Evolutionary conservation across 345 rosid genomes (phyloP).

Genomic region (Eucalyptus erythrocorys): DNA sequence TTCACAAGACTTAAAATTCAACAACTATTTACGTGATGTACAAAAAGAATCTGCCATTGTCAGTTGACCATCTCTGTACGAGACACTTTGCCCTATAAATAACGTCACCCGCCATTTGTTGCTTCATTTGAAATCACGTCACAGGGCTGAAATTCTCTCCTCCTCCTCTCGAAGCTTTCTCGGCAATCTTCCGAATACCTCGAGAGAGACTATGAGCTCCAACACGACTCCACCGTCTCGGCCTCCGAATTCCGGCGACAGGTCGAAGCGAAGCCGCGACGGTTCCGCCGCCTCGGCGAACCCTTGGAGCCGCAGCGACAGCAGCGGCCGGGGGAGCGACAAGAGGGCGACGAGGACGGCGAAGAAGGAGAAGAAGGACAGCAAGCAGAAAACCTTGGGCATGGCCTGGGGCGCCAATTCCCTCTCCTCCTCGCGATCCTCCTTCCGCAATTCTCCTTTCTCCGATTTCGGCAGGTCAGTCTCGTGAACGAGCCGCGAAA

Average conservation of each 20-base stretch:
- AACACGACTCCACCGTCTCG: constrained; percentile 22
- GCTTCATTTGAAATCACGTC: not conserved
- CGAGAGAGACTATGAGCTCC: constrained; percentile 18
- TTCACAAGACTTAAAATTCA: too few relatives aligned
- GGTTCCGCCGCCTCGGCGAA: constrained; percentile 27
- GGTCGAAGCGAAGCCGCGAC: constrained; percentile 47
- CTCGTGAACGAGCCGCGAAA: not conserved
- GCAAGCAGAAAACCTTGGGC: constrained; percentile 87
- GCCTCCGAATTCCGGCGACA: constrained; percentile 21
- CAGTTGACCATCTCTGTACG: not conserved
- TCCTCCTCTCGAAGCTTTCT: constrained; percentile 1
- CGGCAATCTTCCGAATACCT: not conserved
- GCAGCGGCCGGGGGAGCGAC: not conserved
- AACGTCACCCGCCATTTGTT: not conserved
- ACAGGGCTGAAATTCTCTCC: not conserved
- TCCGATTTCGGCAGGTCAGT: constrained; percentile 71
- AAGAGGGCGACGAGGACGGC: constrained; percentile 8
- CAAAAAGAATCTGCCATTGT: fast-evolving
- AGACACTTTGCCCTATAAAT: not conserved
- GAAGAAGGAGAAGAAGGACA: constrained; percentile 21
- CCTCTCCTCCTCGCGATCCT: constrained; percentile 57
- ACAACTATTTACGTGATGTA: too few relatives aligned
- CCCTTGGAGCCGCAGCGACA: constrained; percentile 7
- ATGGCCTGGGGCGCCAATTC: constrained; percentile 85
- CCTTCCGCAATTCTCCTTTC: constrained; percentile 61